A percentile compares a stretch with the other conserved stretches of the same genome.
Conservation (phyloP, 2,329 filamentous ascomycete species). For the Daldinia sp. region DNA sequence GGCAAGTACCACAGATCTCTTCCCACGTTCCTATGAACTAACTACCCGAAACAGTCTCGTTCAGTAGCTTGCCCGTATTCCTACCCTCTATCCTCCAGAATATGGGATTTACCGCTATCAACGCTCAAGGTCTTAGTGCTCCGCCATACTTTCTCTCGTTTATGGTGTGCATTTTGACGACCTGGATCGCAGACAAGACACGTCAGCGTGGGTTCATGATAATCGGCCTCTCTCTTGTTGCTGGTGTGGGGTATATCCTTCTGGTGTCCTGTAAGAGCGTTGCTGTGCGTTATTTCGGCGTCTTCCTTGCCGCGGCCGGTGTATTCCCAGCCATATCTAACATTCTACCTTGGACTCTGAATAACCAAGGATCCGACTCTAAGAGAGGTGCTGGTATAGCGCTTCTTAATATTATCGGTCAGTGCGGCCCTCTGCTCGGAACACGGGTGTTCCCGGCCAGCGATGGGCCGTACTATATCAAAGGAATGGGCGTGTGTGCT, state of each 20-base stretch:
- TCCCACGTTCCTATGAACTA: conserved; percentile 56
- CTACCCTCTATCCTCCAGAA: conserved; percentile 71
- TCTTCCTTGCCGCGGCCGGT: conserved; percentile 66
- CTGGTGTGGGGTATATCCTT: conserved; percentile 72
- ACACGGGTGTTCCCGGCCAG: conserved; percentile 70
- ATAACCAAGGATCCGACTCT: conserved; percentile 77
- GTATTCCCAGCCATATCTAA: conserved; percentile 77
- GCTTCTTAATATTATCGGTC: conserved; percentile 70
- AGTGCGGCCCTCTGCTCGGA: conserved; percentile 72
- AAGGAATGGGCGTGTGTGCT: conserved; percentile 56
- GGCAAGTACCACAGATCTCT: conserved; percentile 48
- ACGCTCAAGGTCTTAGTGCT: conserved; percentile 78
- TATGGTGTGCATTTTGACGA: conserved; percentile 69
- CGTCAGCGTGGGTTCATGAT: conserved; percentile 74
- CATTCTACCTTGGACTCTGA: conserved; percentile 74
- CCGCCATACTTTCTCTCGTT: conserved; percentile 78
- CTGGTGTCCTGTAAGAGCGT: conserved; percentile 65
- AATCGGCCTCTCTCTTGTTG: conserved; percentile 66
- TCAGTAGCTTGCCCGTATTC: conserved; percentile 73
- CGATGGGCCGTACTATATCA: conserved; percentile 55
- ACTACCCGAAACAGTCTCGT: conserved; percentile 72
- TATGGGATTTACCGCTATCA: conserved; percentile 76
- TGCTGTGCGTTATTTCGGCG: conserved; percentile 56
- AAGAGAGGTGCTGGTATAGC: conserved; percentile 73
- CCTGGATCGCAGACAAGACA: conserved; percentile 73